Base-by-base conservation (phyloP, 306 rosid genomes). In the Urtica urens region DNA sequence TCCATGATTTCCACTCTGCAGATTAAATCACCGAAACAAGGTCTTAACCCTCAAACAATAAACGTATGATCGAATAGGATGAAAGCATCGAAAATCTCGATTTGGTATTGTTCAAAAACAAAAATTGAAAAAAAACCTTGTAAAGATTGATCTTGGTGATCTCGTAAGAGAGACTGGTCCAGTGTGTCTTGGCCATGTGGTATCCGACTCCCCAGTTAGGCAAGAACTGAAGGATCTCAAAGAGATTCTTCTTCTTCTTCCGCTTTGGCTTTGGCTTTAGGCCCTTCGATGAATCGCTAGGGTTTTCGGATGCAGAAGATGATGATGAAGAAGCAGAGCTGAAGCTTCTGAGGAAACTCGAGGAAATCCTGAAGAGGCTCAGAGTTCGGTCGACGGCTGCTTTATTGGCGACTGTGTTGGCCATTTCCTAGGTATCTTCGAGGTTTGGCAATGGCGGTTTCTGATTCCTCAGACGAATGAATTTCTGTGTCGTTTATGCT, bases 171-270 rank as follows among this genome's bases (percentile, higher is more conserved):
- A 82, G 80, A 4, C 79, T 86, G 0, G 69, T 53, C 96, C 99
- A 92, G 41, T 92, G 99, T 49, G 75, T 61, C 70, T 92, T 92
- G 41, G 94, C 94, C 87, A 92, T 72, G 61, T 79, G 96, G 53
- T 77, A 78, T 5, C 99, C 94, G 15, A 92, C 49, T 49, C 96
- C 99, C 96, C 96, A 92, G 44, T 66, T 79, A 46, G 99, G 96
- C 20, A 92, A 52, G 50, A 82, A 92, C 73, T 82, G 96, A 52
- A 84, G 78, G 30, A 92, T 87, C 66, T 92, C 99, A 57, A 92
- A 85, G 35, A 92, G 71, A 63, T 90, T 90, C 76, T 85, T 83
- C 93, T 78, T 80, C 72, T 85, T 90, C 73, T 69, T 77, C 66
- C 86, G 81, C 67, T 79, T 85, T 22, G 72, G 71, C 63, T 77